Conservation (phyloP, 176 grass and related monocot genomes). For the Cenchrus fungigraminus region DNA sequence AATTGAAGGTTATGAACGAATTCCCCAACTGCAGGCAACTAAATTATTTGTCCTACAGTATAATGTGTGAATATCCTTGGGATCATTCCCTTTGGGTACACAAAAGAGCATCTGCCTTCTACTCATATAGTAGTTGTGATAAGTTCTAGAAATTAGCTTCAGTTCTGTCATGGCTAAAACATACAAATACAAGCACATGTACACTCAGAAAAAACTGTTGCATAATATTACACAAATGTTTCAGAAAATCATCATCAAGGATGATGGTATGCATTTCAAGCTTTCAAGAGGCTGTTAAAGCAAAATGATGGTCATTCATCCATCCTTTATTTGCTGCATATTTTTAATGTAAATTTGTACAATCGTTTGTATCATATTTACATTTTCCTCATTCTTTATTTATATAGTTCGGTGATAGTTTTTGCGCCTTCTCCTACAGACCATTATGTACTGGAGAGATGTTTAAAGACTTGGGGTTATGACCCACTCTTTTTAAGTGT, state of each 20-base stretch:
- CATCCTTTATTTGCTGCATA: not conserved
- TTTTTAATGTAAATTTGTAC: conserved; percentile 12
- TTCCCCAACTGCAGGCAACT: no score
- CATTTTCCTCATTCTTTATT: not conserved
- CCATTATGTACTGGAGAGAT: conserved; percentile 69
- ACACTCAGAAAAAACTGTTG: not conserved
- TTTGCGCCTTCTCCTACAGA: conserved; percentile 34
- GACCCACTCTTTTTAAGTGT: conserved; percentile 84
- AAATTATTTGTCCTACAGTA: not conserved
- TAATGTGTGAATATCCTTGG: not conserved
- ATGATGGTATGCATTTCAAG: not conserved
- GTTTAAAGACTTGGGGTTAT: conserved; percentile 79
- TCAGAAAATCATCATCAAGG: not conserved
- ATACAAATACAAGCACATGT: not conserved
- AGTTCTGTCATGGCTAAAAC: conserved; percentile 6
- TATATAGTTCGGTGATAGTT: conserved; percentile 16
- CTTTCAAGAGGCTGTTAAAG: no score
- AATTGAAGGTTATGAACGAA: no score
- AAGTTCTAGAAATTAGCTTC: not conserved
- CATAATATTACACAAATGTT: not conserved
- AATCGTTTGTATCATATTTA: conserved; percentile 15
- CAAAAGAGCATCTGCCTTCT: not conserved
- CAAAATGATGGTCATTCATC: not conserved
- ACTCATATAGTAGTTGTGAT: not conserved
- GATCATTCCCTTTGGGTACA: not conserved